Evolutionary conservation across 805 yeast species (phyloP), one percentile per base, ranked within the genome.

Genomic region (Wickerhamomyces chambardii): DNA sequence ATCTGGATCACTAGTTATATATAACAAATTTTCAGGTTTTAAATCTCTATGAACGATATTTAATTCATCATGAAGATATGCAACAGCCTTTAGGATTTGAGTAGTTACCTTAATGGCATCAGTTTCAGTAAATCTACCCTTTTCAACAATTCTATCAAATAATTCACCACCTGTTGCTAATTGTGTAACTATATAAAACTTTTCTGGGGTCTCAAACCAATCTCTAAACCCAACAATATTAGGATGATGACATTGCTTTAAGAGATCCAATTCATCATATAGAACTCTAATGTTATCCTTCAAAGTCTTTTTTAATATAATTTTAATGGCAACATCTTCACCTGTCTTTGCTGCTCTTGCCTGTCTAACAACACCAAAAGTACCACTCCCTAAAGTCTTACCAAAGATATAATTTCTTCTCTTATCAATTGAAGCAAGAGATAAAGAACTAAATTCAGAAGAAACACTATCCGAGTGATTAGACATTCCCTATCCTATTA

Each of bases 161-260:
- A 86, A 62, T 55, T 86, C 96, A 30, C 96, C 96, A 16, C 96
- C 96, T 2, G 87, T 80, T 17, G 95, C 95, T 51, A 86, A 65
- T 55, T 87, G 94, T 3, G 95, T 87, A 17, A 84, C 95, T 39
- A 86, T 78, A 51, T 83, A 86, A 57, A 83, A 84, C 61, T 86
- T 86, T 48, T 85, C 94, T 55, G 72, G 78, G 25, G 84, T 73
- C 61, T 86, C 95, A 53, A 87, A 86, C 86, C 92, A 86, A 55
- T 84, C 95, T 31, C 77, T 67, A 53, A 87, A 78, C 31, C 75
- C 73, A n/a, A 86, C 95, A 45, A 86, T 84, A 57, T 86, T 82
- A 2, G 85, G 85, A 54, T 85, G 92, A 36, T 68, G 54, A 40
- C 85, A 62, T 33, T 70, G 68, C 45, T 73, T 75, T 35, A 86